Base-by-base conservation (phyloP, 2,329 filamentous ascomycete species). In the Verticillium nubilum region DNA sequence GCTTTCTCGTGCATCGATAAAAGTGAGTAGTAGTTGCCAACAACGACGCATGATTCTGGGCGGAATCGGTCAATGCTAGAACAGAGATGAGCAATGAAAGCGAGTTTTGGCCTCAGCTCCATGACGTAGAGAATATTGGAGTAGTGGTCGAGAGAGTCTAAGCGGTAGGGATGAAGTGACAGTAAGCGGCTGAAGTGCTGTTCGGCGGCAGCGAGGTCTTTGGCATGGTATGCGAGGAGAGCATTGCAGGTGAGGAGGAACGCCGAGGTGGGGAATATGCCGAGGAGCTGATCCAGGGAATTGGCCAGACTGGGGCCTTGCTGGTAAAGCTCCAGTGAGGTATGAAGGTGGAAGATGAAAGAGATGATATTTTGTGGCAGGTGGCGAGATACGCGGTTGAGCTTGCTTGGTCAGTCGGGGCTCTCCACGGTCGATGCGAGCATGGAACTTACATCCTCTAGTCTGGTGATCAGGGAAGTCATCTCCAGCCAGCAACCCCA, bases 401-500 rank as follows among this genome's bases (percentile, higher is more conserved):
- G 78, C 89, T 93, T 68, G 17, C 7, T 12, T 31, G 10, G 52
- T 58, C n/a, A 54, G 50, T 17, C 4, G 37, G n/a, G n/a, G 7
- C 4, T 23, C n/a, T 4, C 5, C 5, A 13, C 6, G 25, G 9
- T 31, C 15, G 9, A 28, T 10, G 15, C 19, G 26, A 9, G n/a
- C n/a, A n/a, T n/a, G 29, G 29, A 31, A 78, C 86, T 74, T 74
- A 95, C 89, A 74, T 97, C 91, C 73, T 97, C 92, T 9, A 89
- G 82, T 33, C 89, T 87, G 35, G 86, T 85, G 61, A 97, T 85
- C 27, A 98, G 80, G 42, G 87, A 87, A 4, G 90, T 91, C 72
- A 99, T 85, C 75, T 99, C 95, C 60, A 95, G 83, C 95, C 95
- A 99, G 62, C 92, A 93, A 7, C 92, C 92, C 95, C 95, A 99